phyloP scores from a whole-genome alignment of 1,139 yeast species.

The Yamadazyma pseudoaaseri region DNA sequence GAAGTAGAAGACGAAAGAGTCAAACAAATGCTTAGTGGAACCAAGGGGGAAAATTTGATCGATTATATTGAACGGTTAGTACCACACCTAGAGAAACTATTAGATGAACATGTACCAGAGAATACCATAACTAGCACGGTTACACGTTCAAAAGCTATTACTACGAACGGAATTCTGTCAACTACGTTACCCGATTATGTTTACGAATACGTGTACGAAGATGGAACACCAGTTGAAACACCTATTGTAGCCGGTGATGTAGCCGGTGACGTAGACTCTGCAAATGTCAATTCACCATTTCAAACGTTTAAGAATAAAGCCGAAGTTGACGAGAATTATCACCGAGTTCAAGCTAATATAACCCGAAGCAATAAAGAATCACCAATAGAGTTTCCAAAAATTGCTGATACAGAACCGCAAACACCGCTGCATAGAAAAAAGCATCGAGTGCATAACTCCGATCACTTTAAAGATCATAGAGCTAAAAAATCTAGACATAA shows the following conservation, averaged over 20 bases:
- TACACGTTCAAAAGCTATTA: neutral
- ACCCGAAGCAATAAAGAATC: neutral
- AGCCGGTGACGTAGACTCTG: neutral
- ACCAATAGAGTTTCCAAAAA: neutral
- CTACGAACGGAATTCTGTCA: neutral
- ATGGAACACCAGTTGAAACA: constrained; percentile 5
- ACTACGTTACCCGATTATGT: constrained; percentile 1
- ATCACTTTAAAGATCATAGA: constrained; percentile 2
- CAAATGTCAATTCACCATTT: constrained; percentile 7
- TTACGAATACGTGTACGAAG: constrained; percentile 9
- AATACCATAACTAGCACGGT: neutral
- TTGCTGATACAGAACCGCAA: neutral
- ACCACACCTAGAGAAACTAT: neutral
- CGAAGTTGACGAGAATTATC: constrained; percentile 12
- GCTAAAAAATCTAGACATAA: too few relatives aligned
- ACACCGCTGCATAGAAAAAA: neutral
- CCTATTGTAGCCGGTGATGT: neutral
- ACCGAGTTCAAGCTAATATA: neutral
- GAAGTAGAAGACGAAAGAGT: neutral
- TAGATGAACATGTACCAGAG: neutral
- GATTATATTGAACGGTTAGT: neutral
- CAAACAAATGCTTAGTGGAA: neutral
- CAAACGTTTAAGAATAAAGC: constrained; percentile 14
- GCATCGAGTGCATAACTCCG: constrained; percentile 1
- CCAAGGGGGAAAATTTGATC: neutral